A percentile compares a stretch with the other conserved stretches of the same genome.
These are phyloP conservation scores for Dactylellina haptotyla DNA, from an alignment of 2,329 filamentous ascomycete genomes.

Conservation along the genomic window DNA sequence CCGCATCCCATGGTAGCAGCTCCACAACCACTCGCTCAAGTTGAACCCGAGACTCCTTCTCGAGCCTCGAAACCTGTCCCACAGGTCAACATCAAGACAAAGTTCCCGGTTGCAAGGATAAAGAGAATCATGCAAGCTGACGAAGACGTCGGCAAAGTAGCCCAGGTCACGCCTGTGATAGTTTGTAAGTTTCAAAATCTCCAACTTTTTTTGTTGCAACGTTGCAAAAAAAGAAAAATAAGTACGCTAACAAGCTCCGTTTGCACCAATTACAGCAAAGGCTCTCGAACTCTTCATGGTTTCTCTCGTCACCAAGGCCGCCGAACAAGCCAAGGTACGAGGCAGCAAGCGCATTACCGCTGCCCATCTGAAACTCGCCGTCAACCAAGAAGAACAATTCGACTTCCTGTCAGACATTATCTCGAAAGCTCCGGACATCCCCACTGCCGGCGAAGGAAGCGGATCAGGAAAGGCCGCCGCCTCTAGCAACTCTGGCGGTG, in stretches of 20 bases:
- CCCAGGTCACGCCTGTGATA: slow-evolving; percentile 94
- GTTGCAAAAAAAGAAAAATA: background rate
- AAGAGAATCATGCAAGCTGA: slow-evolving; percentile 99
- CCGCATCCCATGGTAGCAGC: slow-evolving; percentile 8
- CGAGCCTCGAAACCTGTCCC: slow-evolving; percentile 29
- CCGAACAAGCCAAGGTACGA: slow-evolving; percentile 81
- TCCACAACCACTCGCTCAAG: background rate
- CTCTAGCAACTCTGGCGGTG: slow-evolving; percentile 1
- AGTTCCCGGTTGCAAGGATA: slow-evolving; percentile 96
- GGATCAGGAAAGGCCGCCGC: slow-evolving; percentile 16
- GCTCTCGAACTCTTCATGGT: slow-evolving; percentile 99
- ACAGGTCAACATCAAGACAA: slow-evolving; percentile 81
- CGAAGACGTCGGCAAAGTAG: slow-evolving; percentile 97
- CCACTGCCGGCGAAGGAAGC: slow-evolving; percentile 34
- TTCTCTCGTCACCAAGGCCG: slow-evolving; percentile 86
- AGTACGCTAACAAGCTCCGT: slow-evolving; percentile 54
- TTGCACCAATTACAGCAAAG: slow-evolving; percentile 70
- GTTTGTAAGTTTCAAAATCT: slow-evolving; percentile 70
- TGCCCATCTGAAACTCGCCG: slow-evolving; percentile 88
- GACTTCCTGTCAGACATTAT: slow-evolving; percentile 95
- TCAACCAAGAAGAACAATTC: slow-evolving; percentile 88
- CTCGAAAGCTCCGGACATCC: slow-evolving; percentile 76
- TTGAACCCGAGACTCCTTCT: background rate
- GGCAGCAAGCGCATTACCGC: slow-evolving; percentile 90
- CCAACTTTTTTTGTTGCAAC: background rate